These are phyloP conservation scores for Nymphaea thermarum DNA, from an alignment of 164 flowering plant species.

Conservation along the genomic window DNA sequence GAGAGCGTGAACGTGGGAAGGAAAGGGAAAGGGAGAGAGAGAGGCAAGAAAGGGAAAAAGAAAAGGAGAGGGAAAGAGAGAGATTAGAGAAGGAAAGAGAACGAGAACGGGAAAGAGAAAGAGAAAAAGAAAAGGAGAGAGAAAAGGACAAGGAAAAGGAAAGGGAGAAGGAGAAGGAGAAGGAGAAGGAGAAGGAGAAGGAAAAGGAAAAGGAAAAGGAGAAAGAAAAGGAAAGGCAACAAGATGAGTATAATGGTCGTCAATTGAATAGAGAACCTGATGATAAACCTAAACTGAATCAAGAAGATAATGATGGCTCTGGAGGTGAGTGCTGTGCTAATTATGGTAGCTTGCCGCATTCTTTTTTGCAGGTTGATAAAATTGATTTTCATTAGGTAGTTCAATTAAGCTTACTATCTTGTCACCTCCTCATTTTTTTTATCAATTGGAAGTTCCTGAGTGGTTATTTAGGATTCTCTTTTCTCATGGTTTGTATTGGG, in stretches of 20 bases:
- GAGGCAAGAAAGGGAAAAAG: constrained; percentile 22
- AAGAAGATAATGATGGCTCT: constrained; percentile 41
- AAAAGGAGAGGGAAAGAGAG: constrained; percentile 16
- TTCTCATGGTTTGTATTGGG: no score
- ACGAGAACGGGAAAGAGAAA: constrained; percentile 15
- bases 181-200: constrained; percentile 13
- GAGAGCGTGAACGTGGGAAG: constrained; percentile 20
- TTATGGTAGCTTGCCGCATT: neutral
- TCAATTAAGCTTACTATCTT: no score
- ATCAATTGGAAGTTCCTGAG: no score
- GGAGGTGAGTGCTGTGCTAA: constrained; percentile 28
- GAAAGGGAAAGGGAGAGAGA: constrained; percentile 13
- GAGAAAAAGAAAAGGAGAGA: constrained; percentile 12
- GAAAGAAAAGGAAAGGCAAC: constrained; percentile 39
- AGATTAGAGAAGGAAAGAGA: constrained; percentile 20
- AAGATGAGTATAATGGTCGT: constrained; percentile 27
- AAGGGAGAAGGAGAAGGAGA: constrained; percentile 14
- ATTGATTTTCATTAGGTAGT: no score
- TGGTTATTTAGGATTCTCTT: no score
- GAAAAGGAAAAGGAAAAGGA: constrained; percentile 18
- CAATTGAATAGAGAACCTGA: constrained; percentile 34
- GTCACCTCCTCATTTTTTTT: no score
- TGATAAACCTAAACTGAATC: constrained; percentile 29
- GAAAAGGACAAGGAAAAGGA: constrained; percentile 20
- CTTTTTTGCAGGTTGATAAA: no score